A percentile compares a stretch with the other conserved stretches of the same genome.
These are phyloP conservation scores for Platismatia glauca DNA, from an alignment of 495 filamentous ascomycete species.

Conservation along the genomic window DNA sequence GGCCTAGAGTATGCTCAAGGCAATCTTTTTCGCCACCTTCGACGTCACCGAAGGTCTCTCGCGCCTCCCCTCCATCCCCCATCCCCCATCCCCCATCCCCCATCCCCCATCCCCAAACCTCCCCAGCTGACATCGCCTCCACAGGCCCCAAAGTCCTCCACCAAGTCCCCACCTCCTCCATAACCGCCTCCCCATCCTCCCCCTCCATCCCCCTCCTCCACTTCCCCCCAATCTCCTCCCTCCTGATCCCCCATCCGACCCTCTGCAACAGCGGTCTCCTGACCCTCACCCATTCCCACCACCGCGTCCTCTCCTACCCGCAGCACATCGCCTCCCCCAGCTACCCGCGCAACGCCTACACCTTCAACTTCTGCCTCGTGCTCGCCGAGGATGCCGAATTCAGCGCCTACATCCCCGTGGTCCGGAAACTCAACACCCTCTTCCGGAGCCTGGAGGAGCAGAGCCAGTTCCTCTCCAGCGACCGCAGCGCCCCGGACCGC, in stretches of 20 bases:
- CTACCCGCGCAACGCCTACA: conserved; percentile 90
- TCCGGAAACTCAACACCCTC: conserved; percentile 70
- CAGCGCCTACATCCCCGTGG: conserved; percentile 68
- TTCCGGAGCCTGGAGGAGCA: conserved; percentile 87
- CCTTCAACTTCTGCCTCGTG: conserved; percentile 93
- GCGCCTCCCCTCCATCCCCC: background rate
- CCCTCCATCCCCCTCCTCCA: conserved; percentile 59
- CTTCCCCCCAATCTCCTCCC: conserved; percentile 74
- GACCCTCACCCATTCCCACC: conserved; percentile 66
- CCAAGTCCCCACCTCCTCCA: conserved; percentile 55
- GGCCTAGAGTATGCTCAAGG: conserved; percentile 61
- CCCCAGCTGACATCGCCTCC: conserved; percentile 19
- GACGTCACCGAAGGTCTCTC: conserved; percentile 66
- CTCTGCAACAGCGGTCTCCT: conserved; percentile 63
- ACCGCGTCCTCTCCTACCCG: conserved; percentile 79
- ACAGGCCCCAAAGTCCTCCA: conserved; percentile 65
- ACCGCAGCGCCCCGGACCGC: conserved; percentile 39
- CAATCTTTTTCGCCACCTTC: conserved; percentile 93
- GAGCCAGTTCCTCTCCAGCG: conserved; percentile 55
- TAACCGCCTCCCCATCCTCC: conserved; percentile 50
- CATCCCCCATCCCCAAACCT: conserved; percentile 54
- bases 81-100: conserved; percentile 49
- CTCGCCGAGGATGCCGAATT: conserved; percentile 62
- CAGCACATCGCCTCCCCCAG: conserved; percentile 68
- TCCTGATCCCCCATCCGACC: conserved; percentile 85